phyloP scores from a whole-genome alignment of 192 early-diverging fungal genomes.

The Backusella tuberculispora region DNA sequence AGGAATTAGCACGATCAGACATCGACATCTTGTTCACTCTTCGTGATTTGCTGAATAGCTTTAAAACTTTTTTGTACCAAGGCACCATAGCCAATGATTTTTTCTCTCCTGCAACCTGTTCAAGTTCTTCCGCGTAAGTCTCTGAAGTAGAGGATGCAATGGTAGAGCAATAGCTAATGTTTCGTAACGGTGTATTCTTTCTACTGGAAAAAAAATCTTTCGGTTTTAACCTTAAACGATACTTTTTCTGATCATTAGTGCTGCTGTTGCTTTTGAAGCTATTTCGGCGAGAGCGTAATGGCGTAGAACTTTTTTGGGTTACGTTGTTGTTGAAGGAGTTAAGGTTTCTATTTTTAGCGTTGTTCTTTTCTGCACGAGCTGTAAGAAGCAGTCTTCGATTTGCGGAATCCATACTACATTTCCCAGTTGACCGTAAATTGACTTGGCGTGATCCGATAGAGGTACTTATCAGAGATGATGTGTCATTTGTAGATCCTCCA shows the following conservation, averaged over 20 bases:
- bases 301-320: background rate
- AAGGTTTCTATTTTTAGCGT: background rate
- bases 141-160: background rate
- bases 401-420: background rate
- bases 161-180: constrained; percentile 7
- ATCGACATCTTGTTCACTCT: background rate
- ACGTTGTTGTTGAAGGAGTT: background rate
- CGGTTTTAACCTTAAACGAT: background rate
- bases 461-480: background rate
- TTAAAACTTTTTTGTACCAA: background rate
- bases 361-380: background rate
- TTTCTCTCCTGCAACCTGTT: background rate
- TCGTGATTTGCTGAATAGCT: background rate
- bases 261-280: background rate
- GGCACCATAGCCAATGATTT: background rate
- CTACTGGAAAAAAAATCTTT: background rate
- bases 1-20: background rate
- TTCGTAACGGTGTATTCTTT: background rate
- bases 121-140: background rate
- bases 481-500: background rate
- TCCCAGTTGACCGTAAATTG: constrained; percentile 3
- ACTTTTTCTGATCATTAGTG: background rate
- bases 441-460: constrained; percentile 9
- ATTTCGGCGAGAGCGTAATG: background rate
- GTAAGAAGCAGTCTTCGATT: background rate